Percentiles rank a stretch among this genome's conserved stretches.
These are phyloP conservation scores for Diaporthe citriasiana DNA, from an alignment of 2,329 filamentous ascomycete genomes.

Conservation along the genomic window DNA sequence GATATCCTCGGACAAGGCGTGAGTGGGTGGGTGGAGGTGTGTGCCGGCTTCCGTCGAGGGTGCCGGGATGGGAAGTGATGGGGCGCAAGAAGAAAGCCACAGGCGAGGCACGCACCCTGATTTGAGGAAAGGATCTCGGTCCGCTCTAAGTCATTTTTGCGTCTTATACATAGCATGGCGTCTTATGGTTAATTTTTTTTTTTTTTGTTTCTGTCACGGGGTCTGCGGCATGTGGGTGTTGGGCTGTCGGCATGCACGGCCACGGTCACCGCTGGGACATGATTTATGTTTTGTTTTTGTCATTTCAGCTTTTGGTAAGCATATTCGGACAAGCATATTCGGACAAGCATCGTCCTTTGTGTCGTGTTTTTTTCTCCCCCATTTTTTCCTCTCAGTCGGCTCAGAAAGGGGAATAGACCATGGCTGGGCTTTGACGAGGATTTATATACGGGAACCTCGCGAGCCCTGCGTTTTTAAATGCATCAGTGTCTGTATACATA, in stretches of 20 bases:
- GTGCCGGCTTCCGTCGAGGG: not conserved
- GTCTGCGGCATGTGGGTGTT: not conserved
- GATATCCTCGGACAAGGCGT: conserved; percentile 23
- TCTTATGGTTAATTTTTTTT: conserved; percentile 22
- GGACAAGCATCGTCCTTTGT: not conserved
- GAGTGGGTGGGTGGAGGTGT: too few species aligned
- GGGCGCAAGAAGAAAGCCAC: not conserved
- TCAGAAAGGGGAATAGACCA: not conserved
- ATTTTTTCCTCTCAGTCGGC: not conserved
- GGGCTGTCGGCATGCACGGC: not conserved
- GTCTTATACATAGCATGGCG: conserved; percentile 39
- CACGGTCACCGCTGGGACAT: not conserved
- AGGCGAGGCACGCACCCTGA: not conserved
- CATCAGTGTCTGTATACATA: not conserved
- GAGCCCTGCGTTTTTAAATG: not conserved
- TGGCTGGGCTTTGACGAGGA: not conserved
- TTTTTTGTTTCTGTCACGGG: not conserved
- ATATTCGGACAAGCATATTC: not conserved
- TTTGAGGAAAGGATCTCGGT: not conserved
- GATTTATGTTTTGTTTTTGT: not conserved
- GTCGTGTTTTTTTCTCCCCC: not conserved
- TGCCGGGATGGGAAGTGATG: not conserved
- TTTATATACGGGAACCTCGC: conserved; percentile 18
- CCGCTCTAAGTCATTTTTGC: not conserved
- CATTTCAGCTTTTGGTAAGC: not conserved